These are phyloP conservation scores for Ceratocystis cacaofunesta DNA, from an alignment of 2,329 filamentous ascomycete genomes.

Conservation along the genomic window DNA sequence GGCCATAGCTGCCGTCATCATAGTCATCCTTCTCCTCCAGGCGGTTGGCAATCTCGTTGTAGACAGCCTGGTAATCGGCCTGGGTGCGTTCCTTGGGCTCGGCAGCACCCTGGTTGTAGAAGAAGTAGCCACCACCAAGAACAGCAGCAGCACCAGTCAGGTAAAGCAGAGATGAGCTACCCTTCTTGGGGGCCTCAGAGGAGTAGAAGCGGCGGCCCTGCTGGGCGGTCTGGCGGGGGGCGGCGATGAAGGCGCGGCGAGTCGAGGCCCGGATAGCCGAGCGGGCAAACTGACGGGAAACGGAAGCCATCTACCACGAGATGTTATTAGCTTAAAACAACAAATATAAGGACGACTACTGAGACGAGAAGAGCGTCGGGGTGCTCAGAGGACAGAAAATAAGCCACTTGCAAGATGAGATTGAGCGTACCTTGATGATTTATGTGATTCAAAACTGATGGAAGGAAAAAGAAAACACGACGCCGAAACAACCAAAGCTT, in stretches of 20 bases:
- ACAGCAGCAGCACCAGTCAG: constrained; percentile 43
- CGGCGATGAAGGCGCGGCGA: constrained; percentile 41
- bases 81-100: constrained; percentile 51
- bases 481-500: background rate
- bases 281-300: constrained; percentile 41
- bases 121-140: constrained; percentile 50
- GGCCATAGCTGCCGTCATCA: constrained; percentile 91
- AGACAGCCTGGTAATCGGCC: constrained; percentile 90
- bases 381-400: no score
- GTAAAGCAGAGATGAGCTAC: constrained; percentile 38
- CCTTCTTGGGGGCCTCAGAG: constrained; percentile 45
- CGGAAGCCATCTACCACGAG: constrained; percentile 24
- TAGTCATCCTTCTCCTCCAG: constrained; percentile 88
- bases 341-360: background rate
- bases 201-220: constrained; percentile 68
- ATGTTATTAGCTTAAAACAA: constrained; percentile 5
- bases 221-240: constrained; percentile 52
- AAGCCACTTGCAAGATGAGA: background rate
- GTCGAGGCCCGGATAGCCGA: constrained; percentile 44
- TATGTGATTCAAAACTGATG: background rate
- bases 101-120: constrained; percentile 43
- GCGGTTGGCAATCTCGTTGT: constrained; percentile 65
- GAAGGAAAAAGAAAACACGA: background rate
- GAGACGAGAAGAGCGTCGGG: background rate
- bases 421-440: constrained; percentile 1